phyloP scores from a whole-genome alignment of 106 monocot species.

The Narthecium ossifragum region DNA sequence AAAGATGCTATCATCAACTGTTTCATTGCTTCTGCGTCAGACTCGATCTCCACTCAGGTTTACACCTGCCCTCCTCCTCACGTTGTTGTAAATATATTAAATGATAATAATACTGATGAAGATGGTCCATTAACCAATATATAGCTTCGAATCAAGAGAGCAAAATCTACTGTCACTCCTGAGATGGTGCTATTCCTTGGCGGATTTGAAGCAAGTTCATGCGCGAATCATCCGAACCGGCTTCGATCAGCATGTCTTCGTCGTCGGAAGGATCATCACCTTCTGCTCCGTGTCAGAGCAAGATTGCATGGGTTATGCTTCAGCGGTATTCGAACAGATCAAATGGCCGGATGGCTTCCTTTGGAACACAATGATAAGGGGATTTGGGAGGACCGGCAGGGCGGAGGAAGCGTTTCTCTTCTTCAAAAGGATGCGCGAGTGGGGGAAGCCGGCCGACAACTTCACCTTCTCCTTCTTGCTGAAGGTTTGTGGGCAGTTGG shows the following conservation, averaged over 20 bases:
- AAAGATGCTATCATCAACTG: no score
- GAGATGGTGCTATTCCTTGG: conserved; percentile 29
- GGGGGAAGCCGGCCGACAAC: conserved; percentile 31
- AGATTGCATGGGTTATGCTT: conserved; percentile 35
- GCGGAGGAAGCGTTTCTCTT: conserved; percentile 30
- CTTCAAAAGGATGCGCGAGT: conserved; percentile 32
- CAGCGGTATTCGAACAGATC: conserved; percentile 24
- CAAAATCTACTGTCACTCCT: conserved; percentile 29
- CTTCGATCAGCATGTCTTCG: conserved; percentile 54
- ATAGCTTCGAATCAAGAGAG: conserved; percentile 15
- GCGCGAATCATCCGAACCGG: conserved; percentile 38
- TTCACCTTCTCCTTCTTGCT: conserved; percentile 67
- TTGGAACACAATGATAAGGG: conserved; percentile 68
- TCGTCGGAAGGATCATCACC: conserved; percentile 37
- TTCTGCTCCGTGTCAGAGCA: conserved; percentile 41
- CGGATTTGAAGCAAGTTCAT: conserved; percentile 36
- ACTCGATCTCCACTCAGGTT: no score
- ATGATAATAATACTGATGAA: no score
- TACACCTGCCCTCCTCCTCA: no score
- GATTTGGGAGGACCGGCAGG: conserved; percentile 30
- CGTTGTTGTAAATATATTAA: no score
- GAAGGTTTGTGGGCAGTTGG: conserved; percentile 35
- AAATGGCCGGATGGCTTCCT: conserved; percentile 38
- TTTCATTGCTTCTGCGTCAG: no score
- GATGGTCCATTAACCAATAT: no score